Conservation (phyloP, 2,329 filamentous ascomycete genomes). For the Trichoderma gracile region DNA sequence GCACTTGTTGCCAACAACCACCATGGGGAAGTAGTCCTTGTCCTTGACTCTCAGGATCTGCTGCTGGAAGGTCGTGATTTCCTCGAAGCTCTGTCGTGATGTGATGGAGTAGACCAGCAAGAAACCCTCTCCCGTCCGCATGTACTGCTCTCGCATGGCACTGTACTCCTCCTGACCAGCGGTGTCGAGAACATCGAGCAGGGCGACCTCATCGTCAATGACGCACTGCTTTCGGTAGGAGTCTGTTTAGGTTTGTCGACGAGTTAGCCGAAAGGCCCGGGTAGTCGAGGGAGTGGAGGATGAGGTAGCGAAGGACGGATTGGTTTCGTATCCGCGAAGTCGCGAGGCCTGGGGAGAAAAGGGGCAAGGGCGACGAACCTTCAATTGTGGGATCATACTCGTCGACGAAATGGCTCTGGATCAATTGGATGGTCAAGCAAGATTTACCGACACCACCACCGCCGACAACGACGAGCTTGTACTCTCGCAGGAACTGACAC, state of each 20-base stretch:
- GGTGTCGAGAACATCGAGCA: slow-evolving; percentile 97
- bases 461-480: slow-evolving; percentile 95
- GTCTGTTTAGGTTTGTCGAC: slow-evolving; percentile 56
- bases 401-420: slow-evolving; percentile 96
- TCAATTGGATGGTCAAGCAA: slow-evolving; percentile 96
- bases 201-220: slow-evolving; percentile 95
- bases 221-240: slow-evolving; percentile 99
- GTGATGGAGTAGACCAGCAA: slow-evolving; percentile 98
- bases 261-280: slow-evolving; percentile 12
- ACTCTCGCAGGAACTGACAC: slow-evolving; percentile 78
- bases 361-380: slow-evolving; percentile 59
- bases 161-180: slow-evolving; percentile 99
- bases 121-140: slow-evolving; percentile 98
- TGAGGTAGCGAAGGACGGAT: background rate
- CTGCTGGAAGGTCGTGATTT: slow-evolving; percentile 98
- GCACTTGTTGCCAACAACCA: slow-evolving; percentile 98
- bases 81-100: slow-evolving; percentile 94
- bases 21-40: slow-evolving; percentile 99
- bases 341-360: background rate
- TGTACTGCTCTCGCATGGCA: slow-evolving; percentile 99
- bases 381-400: slow-evolving; percentile 99
- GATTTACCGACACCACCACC: slow-evolving; percentile 99
- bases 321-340: background rate
- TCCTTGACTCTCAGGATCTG: slow-evolving; percentile 98
- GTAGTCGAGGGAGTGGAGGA: background rate